Conservation (phyloP, 768 basidiomycete genomes). For the Russula compacta region DNA sequence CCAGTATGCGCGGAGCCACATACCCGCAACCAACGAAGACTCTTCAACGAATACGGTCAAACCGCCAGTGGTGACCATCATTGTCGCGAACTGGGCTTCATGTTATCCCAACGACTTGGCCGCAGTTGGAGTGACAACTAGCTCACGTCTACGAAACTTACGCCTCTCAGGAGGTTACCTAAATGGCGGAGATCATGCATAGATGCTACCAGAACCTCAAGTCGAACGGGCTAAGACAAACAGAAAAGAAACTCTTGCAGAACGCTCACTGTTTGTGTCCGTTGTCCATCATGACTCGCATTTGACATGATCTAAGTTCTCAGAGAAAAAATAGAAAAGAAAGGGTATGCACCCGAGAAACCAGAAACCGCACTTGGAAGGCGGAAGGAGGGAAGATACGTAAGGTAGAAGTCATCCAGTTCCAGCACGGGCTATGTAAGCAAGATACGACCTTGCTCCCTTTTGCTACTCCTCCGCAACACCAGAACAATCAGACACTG, state of each 20-base stretch:
- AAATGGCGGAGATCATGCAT: slow-evolving; percentile 80
- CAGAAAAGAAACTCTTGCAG: neutral
- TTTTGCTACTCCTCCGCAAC: too few relatives aligned
- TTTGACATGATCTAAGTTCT: neutral
- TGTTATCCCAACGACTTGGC: neutral
- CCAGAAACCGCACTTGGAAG: too few relatives aligned
- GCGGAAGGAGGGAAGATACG: too few relatives aligned
- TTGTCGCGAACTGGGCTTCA: slow-evolving; percentile 51
- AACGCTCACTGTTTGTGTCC: slow-evolving; percentile 8
- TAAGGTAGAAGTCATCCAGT: too few relatives aligned
- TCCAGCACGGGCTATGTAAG: too few relatives aligned
- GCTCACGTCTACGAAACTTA: slow-evolving; percentile 72
- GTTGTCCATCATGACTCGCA: neutral
- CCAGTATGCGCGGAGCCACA: slow-evolving; percentile 18
- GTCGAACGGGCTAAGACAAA: neutral
- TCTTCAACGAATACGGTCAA: slow-evolving; percentile 81
- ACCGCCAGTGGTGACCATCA: slow-evolving; percentile 61
- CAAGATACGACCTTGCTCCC: too few relatives aligned
- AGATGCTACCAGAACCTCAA: slow-evolving; percentile 56
- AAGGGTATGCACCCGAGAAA: neutral
- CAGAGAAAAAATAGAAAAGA: neutral
- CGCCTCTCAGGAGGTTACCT: slow-evolving; percentile 66
- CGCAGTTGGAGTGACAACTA: neutral
- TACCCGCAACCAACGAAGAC: slow-evolving; percentile 71
- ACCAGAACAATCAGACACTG: too few relatives aligned